Evolutionary conservation across 2,329 filamentous ascomycete genomes (phyloP), one percentile per base, ranked within the genome.

Genomic region (Sclerotinia spermophila): DNA sequence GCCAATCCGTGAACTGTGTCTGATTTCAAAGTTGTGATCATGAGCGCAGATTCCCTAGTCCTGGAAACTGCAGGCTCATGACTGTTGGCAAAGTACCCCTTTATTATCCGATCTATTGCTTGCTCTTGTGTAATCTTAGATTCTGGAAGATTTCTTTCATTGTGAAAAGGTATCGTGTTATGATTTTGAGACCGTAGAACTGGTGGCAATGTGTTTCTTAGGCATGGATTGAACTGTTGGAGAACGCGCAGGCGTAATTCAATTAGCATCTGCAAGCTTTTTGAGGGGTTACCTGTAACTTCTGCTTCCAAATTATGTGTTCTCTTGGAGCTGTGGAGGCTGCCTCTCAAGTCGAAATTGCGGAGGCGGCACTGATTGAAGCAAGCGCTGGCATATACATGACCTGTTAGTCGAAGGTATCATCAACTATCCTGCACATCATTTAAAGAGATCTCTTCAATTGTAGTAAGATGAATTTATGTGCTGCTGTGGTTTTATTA

Each of bases 81-180:
- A n/a, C 2, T 3, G 3, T 19, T 33, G 11, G 21, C 27, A 27
- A 30, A 45, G 35, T 11, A 2, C 24, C 45, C 17, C n/a, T 40
- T 53, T 40, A 24, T 40, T 65, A 24, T 27, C 62, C 24, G 24
- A 65, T 19, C 4, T 53, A 1, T 51, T 2, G 0, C 21, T 48
- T 19, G 15, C 7, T 48, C 6, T 8, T 11, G 44, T 0, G 21
- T 27, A 27, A 10, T 27, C 3, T 4, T 21, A 2, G 24, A 7
- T 40, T 3, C 1, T 30, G 40, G n/a, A 53, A 1, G 17, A 3
- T 15, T 53, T 65, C n/a, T 10, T 1, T 24, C 17, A 2, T 48
- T 19, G 1, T 33, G 0, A 1, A 27, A 48, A 0, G 11, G 8
- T 35, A 0, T 27, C 10, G 1, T 0, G 4, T 3, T 35, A 21